phyloP scores from a whole-genome alignment of 345 rosid species.

The Acer saccharum region DNA sequence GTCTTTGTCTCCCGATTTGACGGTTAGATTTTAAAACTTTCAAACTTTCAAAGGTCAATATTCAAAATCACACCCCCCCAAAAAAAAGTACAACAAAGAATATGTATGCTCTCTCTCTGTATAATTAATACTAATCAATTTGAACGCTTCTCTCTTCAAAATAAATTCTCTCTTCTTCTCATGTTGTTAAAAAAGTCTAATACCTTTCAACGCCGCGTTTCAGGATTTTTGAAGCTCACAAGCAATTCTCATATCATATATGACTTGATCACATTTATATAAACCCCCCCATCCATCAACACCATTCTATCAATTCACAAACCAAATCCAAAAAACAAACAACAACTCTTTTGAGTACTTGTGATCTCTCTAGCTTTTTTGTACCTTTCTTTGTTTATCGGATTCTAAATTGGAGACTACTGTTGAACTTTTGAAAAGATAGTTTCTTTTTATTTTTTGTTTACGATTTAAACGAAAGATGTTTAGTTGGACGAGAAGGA shows the following conservation, averaged over 20 bases:
- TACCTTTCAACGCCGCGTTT: conserved; percentile 32
- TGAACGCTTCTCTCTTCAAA: conserved; percentile 35
- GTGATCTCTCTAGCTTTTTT: not conserved
- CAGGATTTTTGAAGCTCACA: not conserved
- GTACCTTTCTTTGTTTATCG: not conserved
- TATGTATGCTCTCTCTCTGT: not conserved
- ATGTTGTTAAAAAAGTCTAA: not conserved
- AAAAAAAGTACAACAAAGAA: not conserved
- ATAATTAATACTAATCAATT: conserved; percentile 11
- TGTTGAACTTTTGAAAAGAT: not conserved
- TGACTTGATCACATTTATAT: not conserved
- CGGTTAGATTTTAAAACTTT: conserved; percentile 10
- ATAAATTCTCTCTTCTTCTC: not conserved
- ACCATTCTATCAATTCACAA: not conserved
- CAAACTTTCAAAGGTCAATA: conserved; percentile 47
- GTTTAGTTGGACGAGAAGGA: conserved; percentile 47
- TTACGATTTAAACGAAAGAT: conserved; percentile 18
- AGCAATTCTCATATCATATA: not conserved
- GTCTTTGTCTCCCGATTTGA: conserved; percentile 10
- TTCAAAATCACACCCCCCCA: conserved; percentile 31
- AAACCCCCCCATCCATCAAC: not conserved
- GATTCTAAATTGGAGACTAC: too few species aligned
- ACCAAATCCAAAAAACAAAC: not conserved
- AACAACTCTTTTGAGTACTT: not conserved
- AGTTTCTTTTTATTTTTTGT: not conserved